Conservation (phyloP, 2,329 filamentous ascomycete species). For the Lachnellula hyalina region DNA sequence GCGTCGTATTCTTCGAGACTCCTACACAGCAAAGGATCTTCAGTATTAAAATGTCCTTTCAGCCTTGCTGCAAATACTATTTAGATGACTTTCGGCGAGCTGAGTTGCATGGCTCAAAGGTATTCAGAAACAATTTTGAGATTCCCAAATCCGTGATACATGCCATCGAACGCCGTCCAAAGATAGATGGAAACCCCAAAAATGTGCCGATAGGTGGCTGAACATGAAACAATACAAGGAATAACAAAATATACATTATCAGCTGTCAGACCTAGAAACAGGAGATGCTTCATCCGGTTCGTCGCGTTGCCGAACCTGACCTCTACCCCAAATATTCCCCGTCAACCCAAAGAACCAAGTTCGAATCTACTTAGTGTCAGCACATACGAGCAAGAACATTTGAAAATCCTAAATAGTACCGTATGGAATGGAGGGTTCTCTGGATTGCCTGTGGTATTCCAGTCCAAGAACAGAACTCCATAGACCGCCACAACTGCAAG, state of each 20-base stretch:
- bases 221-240: neutral
- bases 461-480: conserved; percentile 58
- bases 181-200: neutral
- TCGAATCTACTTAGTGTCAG: conserved; percentile 33
- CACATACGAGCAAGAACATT: neutral
- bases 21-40: no score
- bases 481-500: conserved; percentile 49
- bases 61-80: no score
- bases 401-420: conserved; percentile 33
- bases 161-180: neutral
- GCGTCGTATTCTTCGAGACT: no score
- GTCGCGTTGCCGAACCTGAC: neutral
- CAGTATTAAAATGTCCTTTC: no score
- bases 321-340: conserved; percentile 23
- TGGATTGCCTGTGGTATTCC: conserved; percentile 32
- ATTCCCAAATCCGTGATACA: no score
- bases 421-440: conserved; percentile 44
- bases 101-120: no score
- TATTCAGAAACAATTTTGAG: no score
- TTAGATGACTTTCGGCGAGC: no score
- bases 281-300: conserved; percentile 18
- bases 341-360: conserved; percentile 36
- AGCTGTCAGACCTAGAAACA: conserved; percentile 12
- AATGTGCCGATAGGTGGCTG: neutral
- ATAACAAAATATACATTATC: conserved; percentile 1